Evolutionary conservation across 345 rosid genomes (phyloP).

Genomic region (Erucastrum elatum): DNA sequence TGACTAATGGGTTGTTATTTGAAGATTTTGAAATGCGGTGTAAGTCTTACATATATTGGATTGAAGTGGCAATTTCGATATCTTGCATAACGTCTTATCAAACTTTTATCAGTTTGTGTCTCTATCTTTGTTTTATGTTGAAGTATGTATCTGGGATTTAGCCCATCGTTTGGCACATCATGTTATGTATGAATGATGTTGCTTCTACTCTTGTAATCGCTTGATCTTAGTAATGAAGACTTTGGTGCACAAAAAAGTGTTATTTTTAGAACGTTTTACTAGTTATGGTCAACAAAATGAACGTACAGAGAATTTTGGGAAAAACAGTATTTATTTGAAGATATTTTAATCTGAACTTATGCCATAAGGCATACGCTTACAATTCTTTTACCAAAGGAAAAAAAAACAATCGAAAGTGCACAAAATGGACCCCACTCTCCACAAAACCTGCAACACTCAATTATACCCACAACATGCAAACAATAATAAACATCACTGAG

Average conservation of each 20-base stretch:
- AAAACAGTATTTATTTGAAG: not conserved
- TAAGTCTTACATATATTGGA: too few species aligned
- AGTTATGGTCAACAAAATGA: not conserved
- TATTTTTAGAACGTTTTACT: not conserved
- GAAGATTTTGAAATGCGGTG: too few species aligned
- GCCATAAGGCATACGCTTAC: not conserved
- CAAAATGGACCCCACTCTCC: conserved; percentile 30
- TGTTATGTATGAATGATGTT: too few species aligned
- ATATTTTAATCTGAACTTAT: not conserved
- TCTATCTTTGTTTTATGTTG: too few species aligned
- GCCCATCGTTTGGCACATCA: too few species aligned
- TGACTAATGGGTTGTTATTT: too few species aligned
- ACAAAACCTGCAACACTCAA: conserved; percentile 35
- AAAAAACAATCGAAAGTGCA: conserved; percentile 16
- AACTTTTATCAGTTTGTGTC: too few species aligned
- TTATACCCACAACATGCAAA: conserved; percentile 40
- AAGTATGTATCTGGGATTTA: too few species aligned
- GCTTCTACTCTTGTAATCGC: too few species aligned
- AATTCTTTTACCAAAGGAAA: not conserved
- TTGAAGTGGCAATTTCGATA: too few species aligned
- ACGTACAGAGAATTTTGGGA: not conserved
- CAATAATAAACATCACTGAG: conserved; percentile 35
- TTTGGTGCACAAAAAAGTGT: not conserved
- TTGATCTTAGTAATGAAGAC: too few species aligned
- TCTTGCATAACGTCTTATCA: too few species aligned